Conservation (phyloP, 768 basidiomycete species). For the Austroboletus festivus region DNA sequence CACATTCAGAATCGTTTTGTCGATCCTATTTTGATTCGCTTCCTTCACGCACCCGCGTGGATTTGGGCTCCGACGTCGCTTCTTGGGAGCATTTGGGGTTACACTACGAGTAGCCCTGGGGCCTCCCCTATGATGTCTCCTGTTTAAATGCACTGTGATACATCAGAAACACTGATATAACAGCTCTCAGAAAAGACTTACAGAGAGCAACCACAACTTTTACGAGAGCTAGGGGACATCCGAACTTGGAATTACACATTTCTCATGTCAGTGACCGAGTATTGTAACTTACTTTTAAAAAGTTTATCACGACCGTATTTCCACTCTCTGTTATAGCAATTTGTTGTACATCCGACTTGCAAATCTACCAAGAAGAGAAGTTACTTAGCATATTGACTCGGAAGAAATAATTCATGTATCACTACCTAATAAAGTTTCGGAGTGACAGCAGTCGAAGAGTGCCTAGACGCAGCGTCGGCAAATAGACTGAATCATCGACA, state of each 20-base stretch:
- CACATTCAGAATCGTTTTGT: too few relatives aligned
- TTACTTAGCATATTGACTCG: background rate
- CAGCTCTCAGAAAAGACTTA: background rate
- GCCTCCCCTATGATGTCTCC: background rate
- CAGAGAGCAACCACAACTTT: constrained; percentile 5
- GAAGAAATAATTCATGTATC: background rate
- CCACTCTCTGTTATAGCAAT: constrained; percentile 18
- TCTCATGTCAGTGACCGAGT: background rate
- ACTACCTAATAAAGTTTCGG: constrained; percentile 25
- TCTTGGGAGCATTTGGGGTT: too few relatives aligned
- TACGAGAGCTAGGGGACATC: constrained; percentile 4
- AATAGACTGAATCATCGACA: background rate
- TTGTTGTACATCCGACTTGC: constrained; percentile 11
- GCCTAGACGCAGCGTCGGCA: constrained; percentile 12
- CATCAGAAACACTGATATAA: background rate
- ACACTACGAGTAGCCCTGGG: too few relatives aligned
- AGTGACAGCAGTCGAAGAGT: constrained; percentile 32
- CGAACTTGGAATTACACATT: background rate
- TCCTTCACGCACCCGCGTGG: too few relatives aligned
- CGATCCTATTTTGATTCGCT: too few relatives aligned
- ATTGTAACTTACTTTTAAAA: constrained; percentile 11
- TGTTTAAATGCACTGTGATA: constrained; percentile 9
- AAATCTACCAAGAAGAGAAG: constrained; percentile 14
- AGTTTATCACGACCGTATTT: constrained; percentile 7
- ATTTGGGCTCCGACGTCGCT: too few relatives aligned